phyloP scores from a whole-genome alignment of 768 basidiomycete species.

The Pleurotus salmoneostramineus region DNA sequence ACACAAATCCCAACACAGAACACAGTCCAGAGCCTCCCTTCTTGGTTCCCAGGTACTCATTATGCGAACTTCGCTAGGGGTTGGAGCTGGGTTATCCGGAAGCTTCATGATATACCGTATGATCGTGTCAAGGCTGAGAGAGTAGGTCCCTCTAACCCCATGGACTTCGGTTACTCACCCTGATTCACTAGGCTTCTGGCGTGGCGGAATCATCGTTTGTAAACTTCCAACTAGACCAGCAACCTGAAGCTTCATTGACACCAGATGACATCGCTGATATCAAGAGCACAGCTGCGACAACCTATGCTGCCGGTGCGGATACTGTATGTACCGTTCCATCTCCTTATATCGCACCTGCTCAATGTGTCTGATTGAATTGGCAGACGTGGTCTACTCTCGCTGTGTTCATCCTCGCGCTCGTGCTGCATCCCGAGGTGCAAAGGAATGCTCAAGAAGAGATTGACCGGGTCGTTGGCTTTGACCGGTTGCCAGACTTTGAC shows the following conservation, averaged over 20 bases:
- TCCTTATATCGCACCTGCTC: too few species aligned
- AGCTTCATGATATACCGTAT: not conserved
- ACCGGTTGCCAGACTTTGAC: conserved; percentile 42
- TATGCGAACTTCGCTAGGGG: conserved; percentile 1
- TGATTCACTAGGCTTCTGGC: not conserved
- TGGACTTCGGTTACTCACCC: not conserved
- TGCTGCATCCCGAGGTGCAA: conserved; percentile 46
- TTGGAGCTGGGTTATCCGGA: not conserved
- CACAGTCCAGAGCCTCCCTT: not conserved
- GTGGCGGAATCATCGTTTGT: not conserved
- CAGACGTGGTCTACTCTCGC: conserved; percentile 49
- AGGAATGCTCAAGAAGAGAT: conserved; percentile 47
- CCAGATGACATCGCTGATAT: conserved; percentile 48
- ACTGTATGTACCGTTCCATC: conserved; percentile 21
- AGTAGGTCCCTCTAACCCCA: not conserved
- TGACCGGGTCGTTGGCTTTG: conserved; percentile 39
- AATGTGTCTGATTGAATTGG: not conserved
- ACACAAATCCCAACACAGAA: not conserved
- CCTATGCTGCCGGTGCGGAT: conserved; percentile 44
- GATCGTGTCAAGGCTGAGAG: not conserved
- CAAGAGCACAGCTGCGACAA: conserved; percentile 49
- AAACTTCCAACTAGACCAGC: not conserved
- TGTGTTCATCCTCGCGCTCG: conserved; percentile 51
- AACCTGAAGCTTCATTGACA: conserved; percentile 28
- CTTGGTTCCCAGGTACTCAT: conserved; percentile 6